Percentiles rank a stretch among this genome's conserved stretches.
phyloP scores from a whole-genome alignment of 2,329 filamentous ascomycete species.

The Neoscytalidium dimidiatum region DNA sequence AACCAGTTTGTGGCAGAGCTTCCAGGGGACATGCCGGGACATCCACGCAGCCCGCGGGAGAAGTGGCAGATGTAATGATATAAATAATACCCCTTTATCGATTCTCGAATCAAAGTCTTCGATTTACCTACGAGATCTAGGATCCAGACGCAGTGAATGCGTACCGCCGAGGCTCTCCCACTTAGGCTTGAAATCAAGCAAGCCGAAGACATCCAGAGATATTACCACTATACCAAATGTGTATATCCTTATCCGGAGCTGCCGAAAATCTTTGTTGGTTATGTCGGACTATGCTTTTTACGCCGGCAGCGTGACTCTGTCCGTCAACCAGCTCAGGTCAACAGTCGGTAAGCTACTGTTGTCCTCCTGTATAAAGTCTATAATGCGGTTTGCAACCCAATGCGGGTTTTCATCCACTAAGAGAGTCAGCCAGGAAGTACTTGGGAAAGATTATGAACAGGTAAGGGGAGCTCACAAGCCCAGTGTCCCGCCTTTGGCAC shows the following conservation, averaged over 20 bases:
- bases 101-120: background rate
- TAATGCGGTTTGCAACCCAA: conserved; percentile 24
- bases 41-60: background rate
- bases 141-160: too few relatives aligned
- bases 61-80: background rate
- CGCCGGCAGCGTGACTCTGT: conserved; percentile 21
- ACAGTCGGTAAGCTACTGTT: conserved; percentile 20
- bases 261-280: too few relatives aligned
- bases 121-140: too few relatives aligned
- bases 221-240: too few relatives aligned
- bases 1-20: background rate
- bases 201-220: too few relatives aligned
- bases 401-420: conserved; percentile 28
- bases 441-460: background rate
- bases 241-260: too few relatives aligned
- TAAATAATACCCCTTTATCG: background rate
- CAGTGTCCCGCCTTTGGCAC: conserved; percentile 44
- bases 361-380: conserved; percentile 25
- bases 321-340: conserved; percentile 24
- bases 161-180: too few relatives aligned
- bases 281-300: too few relatives aligned
- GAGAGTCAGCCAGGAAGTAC: background rate
- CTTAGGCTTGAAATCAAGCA: too few relatives aligned
- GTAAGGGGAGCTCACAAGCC: conserved; percentile 29
- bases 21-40: background rate